phyloP scores from a whole-genome alignment of 2,329 filamentous ascomycete species.

The Fusarium sp. region DNA sequence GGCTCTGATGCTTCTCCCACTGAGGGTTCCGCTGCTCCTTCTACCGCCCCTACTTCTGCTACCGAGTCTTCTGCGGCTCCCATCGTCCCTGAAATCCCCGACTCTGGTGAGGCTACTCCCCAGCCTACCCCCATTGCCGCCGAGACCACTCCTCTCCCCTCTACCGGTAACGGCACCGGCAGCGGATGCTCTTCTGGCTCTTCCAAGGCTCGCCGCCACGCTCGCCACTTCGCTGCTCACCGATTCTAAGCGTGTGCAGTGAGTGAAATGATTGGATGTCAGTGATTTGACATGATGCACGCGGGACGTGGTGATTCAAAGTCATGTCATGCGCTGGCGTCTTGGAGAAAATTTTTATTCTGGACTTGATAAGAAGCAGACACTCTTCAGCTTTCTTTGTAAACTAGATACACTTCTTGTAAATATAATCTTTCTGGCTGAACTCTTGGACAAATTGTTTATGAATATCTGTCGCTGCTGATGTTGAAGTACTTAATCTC shows the following conservation, averaged over 20 bases:
- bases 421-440: background rate
- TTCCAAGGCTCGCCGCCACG: slow-evolving; percentile 8
- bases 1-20: background rate
- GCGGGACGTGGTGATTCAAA: slow-evolving; percentile 12
- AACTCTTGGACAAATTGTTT: accelerated
- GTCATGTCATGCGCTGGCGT: background rate
- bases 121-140: background rate
- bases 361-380: background rate
- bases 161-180: background rate
- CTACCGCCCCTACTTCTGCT: background rate
- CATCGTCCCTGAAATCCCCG: background rate
- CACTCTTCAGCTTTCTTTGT: background rate
- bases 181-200: background rate
- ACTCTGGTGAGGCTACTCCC: background rate
- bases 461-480: background rate
- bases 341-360: background rate
- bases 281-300: slow-evolving; percentile 6
- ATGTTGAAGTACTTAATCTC: background rate
- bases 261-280: background rate
- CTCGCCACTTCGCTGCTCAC: background rate
- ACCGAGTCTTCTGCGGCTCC: background rate
- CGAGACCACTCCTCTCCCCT: background rate
- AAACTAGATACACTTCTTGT: background rate
- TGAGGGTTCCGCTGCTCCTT: background rate
- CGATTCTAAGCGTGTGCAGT: background rate